phyloP scores from a whole-genome alignment of 2,329 filamentous ascomycete genomes.

The Magnaporthiopsis incrustans region DNA sequence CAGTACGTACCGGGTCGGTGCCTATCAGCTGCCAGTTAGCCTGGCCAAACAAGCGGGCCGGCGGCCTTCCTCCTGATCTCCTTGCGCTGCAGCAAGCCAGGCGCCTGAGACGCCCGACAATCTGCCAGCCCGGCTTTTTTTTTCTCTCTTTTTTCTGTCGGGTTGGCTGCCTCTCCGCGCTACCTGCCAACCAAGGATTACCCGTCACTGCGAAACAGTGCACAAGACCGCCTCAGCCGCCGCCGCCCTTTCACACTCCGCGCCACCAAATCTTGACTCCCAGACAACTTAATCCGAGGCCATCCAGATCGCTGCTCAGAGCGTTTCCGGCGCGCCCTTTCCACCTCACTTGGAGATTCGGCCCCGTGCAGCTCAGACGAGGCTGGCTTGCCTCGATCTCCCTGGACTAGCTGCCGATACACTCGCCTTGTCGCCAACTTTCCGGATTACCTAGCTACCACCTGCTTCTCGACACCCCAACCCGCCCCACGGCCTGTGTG shows the following conservation, averaged over 20 bases:
- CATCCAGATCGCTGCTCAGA: neutral
- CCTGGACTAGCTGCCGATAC: neutral
- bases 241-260: neutral
- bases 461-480: neutral
- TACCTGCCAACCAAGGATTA: neutral
- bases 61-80: neutral
- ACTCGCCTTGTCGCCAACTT: neutral
- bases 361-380: neutral
- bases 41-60: neutral
- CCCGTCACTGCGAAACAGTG: neutral
- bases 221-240: neutral
- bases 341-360: neutral
- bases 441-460: no score
- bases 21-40: neutral
- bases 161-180: neutral
- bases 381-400: neutral
- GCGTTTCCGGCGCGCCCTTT: neutral
- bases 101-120: neutral
- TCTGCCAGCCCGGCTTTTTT: neutral
- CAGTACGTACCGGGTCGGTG: neutral
- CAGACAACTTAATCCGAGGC: no score
- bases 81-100: neutral
- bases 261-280: neutral
- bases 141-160: neutral
- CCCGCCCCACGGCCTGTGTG: neutral